Base-by-base conservation (phyloP, 2,329 filamentous ascomycete genomes). In the Neonectria faginata region DNA sequence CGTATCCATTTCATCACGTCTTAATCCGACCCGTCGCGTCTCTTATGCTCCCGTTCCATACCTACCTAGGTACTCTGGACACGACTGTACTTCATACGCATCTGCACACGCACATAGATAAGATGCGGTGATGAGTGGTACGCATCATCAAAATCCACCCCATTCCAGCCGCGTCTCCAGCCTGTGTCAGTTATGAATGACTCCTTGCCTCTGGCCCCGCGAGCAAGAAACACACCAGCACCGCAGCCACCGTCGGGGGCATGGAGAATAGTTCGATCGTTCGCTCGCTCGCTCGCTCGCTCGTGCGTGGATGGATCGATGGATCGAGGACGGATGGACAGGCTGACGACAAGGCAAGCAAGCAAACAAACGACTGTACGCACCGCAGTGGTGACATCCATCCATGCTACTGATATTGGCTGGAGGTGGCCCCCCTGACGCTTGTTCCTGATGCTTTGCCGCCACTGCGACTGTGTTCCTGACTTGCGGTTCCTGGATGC, bases 391-490 rank as follows among this genome's bases (percentile, higher is more conserved):
- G 47, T 50, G 47, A 22, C 20, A 20, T 12, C 20, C 20, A 20
- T 12, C 20, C 18, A 22, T 47, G 20, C 44, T 20, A 5, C 20
- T 27, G 22, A 25, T 25, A 25, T 25, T 5, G 22, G 22, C 22
- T 25, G 22, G n/a, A n/a, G 22, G 22, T 1, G 22, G 5, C 22
- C 33, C 33, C 20, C 42, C 18, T 22, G 10, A 45, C 10, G 18
- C 42, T 22, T 45, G 42, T 25, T 9, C 5, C 42, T 25, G 11
- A 7, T 25, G 42, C 42, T 25, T 45, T 47, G 20, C 42, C 22
- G 60, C 62, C 57, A 8, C 44, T 9, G 48, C 51, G 31, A 20
- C 60, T 60, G 60, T 66, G 67, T 70, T 68, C 71, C 62, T 68
- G 53, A 39, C 36, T 50, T 50, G 25, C 47, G 18, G 27, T 50